Evolutionary conservation across 495 filamentous ascomycete genomes (phyloP), one percentile per base, ranked within the genome.

Genomic region (Annulohypoxylon nitens): DNA sequence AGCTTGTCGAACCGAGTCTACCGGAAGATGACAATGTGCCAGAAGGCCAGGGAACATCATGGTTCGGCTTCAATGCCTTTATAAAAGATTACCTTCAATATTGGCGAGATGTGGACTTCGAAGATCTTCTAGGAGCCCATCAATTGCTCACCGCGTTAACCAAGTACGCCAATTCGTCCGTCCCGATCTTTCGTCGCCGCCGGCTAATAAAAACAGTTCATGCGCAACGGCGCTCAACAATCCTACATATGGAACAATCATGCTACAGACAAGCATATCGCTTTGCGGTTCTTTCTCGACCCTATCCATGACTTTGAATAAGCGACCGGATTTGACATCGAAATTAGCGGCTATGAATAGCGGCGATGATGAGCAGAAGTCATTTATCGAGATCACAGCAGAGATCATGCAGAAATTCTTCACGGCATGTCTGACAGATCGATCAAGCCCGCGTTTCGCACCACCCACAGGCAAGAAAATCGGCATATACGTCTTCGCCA

Each of bases 401-500:
- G 95, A 97, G 71, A 89, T 93, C 50, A 91, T 98, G 62, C 91
- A 95, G 53, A 91, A 93, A 70, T 93, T 95, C 3, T 97, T 98
- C 77, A 97, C 93, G 48, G 93, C 93, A 41, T 97, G 95, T 73
- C 84, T 97, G 43, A 93, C 90, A 3, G 95, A 98, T 75, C 89
- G 94, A 23, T 91, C 88, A 8, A 88, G 88, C 37, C 87, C 86
- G 34, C 78, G 87, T 10, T 83, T 81, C 67, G 83, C 82, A 3
- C 87, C 87, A 73, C 92, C 93, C 6, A 89, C 93, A 67, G 93
- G 95, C 43, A 97, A 94, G 79, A 93, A 95, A 72, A 83, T 91
- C 14, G 95, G 93, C 0, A 95, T 97, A 48, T 97, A 98, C 76
- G 85, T 90, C 7, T 93, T 97, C 81, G 95, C 95, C 7, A 98